Evolutionary conservation across 23 red algal genomes (phyloP), one percentile per base, ranked within the genome.

Genomic region (Gracilaria vermiculophylla): DNA sequence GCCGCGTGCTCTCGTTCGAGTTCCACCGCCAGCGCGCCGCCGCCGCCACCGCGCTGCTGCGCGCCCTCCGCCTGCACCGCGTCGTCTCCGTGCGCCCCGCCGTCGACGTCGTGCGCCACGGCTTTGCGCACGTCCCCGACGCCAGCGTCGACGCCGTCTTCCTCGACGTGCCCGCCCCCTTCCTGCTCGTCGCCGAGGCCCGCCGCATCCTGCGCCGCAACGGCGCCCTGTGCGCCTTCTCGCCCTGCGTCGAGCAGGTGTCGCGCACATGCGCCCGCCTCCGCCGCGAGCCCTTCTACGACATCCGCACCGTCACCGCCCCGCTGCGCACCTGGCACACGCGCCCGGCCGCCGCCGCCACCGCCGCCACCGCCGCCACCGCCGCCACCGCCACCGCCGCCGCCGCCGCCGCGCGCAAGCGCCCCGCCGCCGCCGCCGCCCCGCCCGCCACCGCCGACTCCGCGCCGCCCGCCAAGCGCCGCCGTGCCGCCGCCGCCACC

Each of bases 231-330:
- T 86, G 80, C 55, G 55, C 58, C 8, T 99, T 96, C 67, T 90
- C 88, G 37, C 97, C 97, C 21, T 95, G 97, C 66, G 62, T 99
- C 7, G 97, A 99, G 77, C 97, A 99, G 61, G 97, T 99, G 36
- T 53, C 71, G 15, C 84, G 81, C 15, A 77, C 81, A 35, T 57
- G 33, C 16, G 86, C 14, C 0, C 53, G 73, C 21, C 48, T 82
- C 3, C 70, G 73, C 13, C 45, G 57, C 57, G 24, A 11, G 7
- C 54, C n/a, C 7, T 94, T 81, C 44, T 61, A 94, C 34, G 76
- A 79, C 21, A 32, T 87, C 2, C 34, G 73, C 2, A 94, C 92
- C 1, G n/a, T 94, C 48, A 94, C 92, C 6, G 77, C 76, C 20
- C 66, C 93, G 0, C 34, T 88, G 20, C 37, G 61, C 21, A 81